Percentiles rank a stretch among this genome's conserved stretches.
These are phyloP conservation scores for Pythium folliculosum DNA, from an alignment of 352 stramenopile genomes.

Conservation along the genomic window DNA sequence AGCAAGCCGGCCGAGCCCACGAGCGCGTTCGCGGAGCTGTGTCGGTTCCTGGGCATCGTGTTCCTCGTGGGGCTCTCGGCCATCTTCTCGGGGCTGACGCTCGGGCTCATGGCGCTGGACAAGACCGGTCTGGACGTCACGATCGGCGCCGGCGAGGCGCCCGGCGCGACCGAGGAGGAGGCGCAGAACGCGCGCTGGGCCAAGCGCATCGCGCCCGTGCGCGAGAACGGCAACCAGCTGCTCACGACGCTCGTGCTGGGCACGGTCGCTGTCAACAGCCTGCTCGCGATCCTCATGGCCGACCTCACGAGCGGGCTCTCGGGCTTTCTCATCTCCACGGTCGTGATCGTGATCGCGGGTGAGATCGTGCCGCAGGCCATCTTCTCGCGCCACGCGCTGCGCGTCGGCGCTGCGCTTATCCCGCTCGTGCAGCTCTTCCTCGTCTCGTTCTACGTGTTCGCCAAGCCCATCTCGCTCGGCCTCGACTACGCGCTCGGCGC, in stretches of 20 bases:
- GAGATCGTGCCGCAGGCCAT: constrained; percentile 93
- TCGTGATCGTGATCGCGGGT: constrained; percentile 95
- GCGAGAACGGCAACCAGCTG: constrained; percentile 94
- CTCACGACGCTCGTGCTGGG: constrained; percentile 97
- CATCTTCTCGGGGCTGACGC: constrained; percentile 94
- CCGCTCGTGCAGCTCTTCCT: constrained; percentile 94
- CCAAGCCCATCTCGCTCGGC: constrained; percentile 88
- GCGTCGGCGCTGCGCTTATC: constrained; percentile 64
- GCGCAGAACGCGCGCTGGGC: constrained; percentile 52
- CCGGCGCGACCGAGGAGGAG: constrained; percentile 61
- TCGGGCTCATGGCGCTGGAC: constrained; percentile 97
- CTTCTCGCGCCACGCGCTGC: constrained; percentile 93
- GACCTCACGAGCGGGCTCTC: constrained; percentile 85
- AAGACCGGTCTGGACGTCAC: constrained; percentile 96
- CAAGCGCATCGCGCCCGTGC: constrained; percentile 83
- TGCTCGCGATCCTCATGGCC: constrained; percentile 97
- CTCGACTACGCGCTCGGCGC: constrained; percentile 93
- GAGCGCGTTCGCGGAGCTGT: constrained; percentile 23
- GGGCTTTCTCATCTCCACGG: constrained; percentile 95
- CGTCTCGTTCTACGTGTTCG: constrained; percentile 88
- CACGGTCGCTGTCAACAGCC: constrained; percentile 96
- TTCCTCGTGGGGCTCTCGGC: constrained; percentile 86
- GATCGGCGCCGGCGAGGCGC: constrained; percentile 86
- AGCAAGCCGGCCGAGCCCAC: background rate
- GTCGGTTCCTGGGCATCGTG: constrained; percentile 54